Evolutionary conservation across 768 basidiomycete genomes (phyloP).

Genomic region (Daedalea quercina): DNA sequence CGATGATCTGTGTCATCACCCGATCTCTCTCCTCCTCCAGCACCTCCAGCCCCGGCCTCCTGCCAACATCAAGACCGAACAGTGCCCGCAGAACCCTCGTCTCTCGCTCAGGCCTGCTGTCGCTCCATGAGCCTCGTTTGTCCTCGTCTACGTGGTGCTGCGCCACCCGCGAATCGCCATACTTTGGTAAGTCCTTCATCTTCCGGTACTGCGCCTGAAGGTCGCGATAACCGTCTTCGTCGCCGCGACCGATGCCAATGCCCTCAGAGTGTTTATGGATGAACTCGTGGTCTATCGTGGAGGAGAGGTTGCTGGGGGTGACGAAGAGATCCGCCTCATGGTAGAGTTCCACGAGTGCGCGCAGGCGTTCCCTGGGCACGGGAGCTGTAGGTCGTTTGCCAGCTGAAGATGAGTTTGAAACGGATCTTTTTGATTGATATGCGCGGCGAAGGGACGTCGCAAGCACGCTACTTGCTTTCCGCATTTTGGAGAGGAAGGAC

Average conservation of each 20-base stretch:
- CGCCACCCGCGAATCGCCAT: constrained; percentile 11
- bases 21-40: constrained; percentile 33
- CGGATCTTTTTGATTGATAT: not conserved
- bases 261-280: constrained; percentile 8
- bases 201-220: constrained; percentile 13
- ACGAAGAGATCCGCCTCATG: constrained; percentile 70
- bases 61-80: constrained; percentile 38
- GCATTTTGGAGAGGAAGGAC: not conserved
- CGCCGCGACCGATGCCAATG: not conserved
- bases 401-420: not conserved
- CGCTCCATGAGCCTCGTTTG: no score
- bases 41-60: constrained; percentile 39
- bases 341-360: constrained; percentile 71
- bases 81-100: constrained; percentile 42
- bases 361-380: constrained; percentile 53
- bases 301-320: constrained; percentile 59
- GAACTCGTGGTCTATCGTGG: constrained; percentile 63
- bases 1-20: constrained; percentile 1
- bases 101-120: constrained; percentile 27
- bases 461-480: not conserved
- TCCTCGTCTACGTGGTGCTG: no score
- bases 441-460: not conserved
- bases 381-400: constrained; percentile 13
- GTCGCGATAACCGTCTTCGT: constrained; percentile 11
- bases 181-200: constrained; percentile 10